A percentile compares a stretch with the other conserved stretches of the same genome.
Evolutionary conservation across 2,329 filamentous ascomycete species (phyloP).

Genomic region (Graphilbum sp.): DNA sequence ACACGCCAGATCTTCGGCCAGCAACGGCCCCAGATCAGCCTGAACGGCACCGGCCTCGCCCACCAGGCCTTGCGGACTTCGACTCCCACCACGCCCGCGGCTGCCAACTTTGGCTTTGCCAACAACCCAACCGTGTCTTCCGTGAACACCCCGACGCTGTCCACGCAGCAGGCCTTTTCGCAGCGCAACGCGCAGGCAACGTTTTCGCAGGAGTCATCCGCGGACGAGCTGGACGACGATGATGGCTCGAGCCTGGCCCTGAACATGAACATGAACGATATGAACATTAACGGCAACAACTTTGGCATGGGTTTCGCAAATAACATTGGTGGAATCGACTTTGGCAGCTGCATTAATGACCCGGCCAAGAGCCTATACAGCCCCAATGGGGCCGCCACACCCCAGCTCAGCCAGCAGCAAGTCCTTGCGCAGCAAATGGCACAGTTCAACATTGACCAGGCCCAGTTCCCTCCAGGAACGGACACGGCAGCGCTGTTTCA

Average conservation of each 20-base stretch:
- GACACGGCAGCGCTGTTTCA: conserved; percentile 46
- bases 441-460: conserved; percentile 58
- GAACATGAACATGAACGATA: conserved; percentile 41
- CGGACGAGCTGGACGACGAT: conserved; percentile 55
- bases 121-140: conserved; percentile 95
- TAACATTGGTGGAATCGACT: conserved; percentile 25
- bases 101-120: conserved; percentile 61
- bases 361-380: conserved; percentile 89
- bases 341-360: conserved; percentile 58
- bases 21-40: conserved; percentile 55
- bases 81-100: conserved; percentile 69
- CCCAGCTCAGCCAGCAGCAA: conserved; percentile 42
- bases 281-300: conserved; percentile 35
- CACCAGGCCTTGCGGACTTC: conserved; percentile 73
- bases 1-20: conserved; percentile 53
- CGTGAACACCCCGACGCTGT: conserved; percentile 85
- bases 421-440: conserved; percentile 52
- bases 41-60: conserved; percentile 59
- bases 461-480: conserved; percentile 60
- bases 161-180: conserved; percentile 50
- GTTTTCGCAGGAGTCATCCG: conserved; percentile 29
- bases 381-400: conserved; percentile 48
- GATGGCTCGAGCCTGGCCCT: conserved; percentile 48
- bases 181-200: conserved; percentile 40
- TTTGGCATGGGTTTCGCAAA: conserved; percentile 39